These are phyloP conservation scores for Yamadazyma paraphyllophila DNA, from an alignment of 805 yeast species.

Conservation along the genomic window DNA sequence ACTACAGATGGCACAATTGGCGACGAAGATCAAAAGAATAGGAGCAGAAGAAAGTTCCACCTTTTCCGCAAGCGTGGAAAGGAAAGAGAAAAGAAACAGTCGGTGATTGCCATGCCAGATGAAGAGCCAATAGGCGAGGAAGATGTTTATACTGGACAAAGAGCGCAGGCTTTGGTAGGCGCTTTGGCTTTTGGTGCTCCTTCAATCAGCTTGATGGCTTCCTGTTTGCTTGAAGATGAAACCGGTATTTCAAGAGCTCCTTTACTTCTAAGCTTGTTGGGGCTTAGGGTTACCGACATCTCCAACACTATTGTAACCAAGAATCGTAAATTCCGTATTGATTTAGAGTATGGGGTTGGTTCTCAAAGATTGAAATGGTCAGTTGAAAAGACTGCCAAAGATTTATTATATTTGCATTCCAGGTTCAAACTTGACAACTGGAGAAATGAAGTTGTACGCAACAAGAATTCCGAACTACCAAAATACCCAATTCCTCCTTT, in stretches of 20 bases:
- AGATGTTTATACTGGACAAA: slow-evolving; percentile 30
- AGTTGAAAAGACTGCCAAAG: slow-evolving; percentile 67
- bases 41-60: slow-evolving; percentile 18
- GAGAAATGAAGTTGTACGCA: slow-evolving; percentile 31
- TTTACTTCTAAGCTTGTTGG: slow-evolving; percentile 67
- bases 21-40: slow-evolving; percentile 2
- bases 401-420: slow-evolving; percentile 68
- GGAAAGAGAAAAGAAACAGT: slow-evolving; percentile 21
- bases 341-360: slow-evolving; percentile 89
- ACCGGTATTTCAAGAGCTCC: slow-evolving; percentile 79
- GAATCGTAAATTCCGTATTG: slow-evolving; percentile 56
- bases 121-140: slow-evolving; percentile 16
- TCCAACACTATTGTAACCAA: slow-evolving; percentile 39
- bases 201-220: slow-evolving; percentile 69
- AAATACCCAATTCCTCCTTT: slow-evolving; percentile 43
- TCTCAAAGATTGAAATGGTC: slow-evolving; percentile 77
- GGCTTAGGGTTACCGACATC: slow-evolving; percentile 57
- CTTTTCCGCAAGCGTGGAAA: slow-evolving; percentile 23
- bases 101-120: slow-evolving; percentile 16
- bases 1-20: background rate
- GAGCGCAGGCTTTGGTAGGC: slow-evolving; percentile 34
- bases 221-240: slow-evolving; percentile 75
- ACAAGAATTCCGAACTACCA: slow-evolving; percentile 43
- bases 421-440: slow-evolving; percentile 53
- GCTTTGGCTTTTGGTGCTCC: slow-evolving; percentile 67